Evolutionary conservation across 371 early-diverging fungal species (phyloP).

Genomic region (Syncephalastrum racemosum): DNA sequence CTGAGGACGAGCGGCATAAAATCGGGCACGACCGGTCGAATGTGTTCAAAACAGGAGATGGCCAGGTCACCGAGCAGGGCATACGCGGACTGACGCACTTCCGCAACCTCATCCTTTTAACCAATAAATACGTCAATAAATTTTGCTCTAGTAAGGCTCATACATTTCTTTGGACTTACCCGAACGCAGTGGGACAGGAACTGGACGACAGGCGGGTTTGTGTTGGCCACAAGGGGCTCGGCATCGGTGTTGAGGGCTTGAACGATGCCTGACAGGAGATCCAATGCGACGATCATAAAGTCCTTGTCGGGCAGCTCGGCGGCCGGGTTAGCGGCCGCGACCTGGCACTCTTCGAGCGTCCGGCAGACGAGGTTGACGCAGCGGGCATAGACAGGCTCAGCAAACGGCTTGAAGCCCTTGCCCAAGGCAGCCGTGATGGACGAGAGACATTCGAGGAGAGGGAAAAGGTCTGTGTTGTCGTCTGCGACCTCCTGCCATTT

Average conservation of each 20-base stretch:
- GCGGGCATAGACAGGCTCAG: conserved; percentile 82
- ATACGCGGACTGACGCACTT: conserved; percentile 91
- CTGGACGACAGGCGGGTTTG: conserved; percentile 72
- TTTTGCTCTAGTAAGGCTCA: no score
- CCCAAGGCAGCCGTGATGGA: conserved; percentile 88
- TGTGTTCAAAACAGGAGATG: conserved; percentile 72
- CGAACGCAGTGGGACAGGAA: conserved; percentile 79
- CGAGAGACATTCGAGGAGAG: conserved; percentile 73
- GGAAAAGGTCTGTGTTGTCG: conserved; percentile 84
- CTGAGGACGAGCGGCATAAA: conserved; percentile 72
- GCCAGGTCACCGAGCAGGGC: conserved; percentile 94
- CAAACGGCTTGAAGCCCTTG: conserved; percentile 79
- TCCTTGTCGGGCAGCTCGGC: conserved; percentile 85
- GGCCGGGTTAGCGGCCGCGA: conserved; percentile 61
- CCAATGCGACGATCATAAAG: conserved; percentile 92
- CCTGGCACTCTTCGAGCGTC: conserved; percentile 69
- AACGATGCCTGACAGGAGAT: conserved; percentile 88
- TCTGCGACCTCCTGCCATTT: conserved; percentile 81
- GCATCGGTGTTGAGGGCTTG: conserved; percentile 84
- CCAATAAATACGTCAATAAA: conserved; percentile 73
- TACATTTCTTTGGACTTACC: conserved; percentile 84
- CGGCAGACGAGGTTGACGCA: conserved; percentile 80
- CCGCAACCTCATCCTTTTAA: conserved; percentile 73
- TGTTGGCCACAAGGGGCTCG: conserved; percentile 70
- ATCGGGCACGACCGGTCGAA: conserved; percentile 70